These are phyloP conservation scores for Bruguiera sexangula DNA, from an alignment of 345 rosid species.

Conservation along the genomic window DNA sequence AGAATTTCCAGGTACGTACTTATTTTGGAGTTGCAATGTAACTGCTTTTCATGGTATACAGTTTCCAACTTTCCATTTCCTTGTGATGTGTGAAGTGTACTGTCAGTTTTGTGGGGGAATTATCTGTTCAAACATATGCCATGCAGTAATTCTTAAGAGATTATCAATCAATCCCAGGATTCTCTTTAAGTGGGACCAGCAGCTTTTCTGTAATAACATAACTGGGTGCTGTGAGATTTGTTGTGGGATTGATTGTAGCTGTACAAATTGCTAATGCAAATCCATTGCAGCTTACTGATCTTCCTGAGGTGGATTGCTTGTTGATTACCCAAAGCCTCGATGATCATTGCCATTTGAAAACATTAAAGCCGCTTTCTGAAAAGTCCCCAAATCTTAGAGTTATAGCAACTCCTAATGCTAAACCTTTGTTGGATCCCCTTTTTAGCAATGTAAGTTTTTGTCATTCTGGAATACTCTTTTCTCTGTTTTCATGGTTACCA, in stretches of 20 bases:
- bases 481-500: background rate
- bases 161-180: background rate
- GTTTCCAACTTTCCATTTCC: background rate
- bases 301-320: constrained; percentile 72
- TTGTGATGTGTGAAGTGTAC: background rate
- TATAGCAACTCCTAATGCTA: constrained; percentile 86
- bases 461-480: background rate
- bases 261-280: constrained; percentile 10
- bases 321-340: constrained; percentile 93
- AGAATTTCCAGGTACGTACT: constrained; percentile 55
- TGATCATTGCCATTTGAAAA: constrained; percentile 89
- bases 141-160: background rate
- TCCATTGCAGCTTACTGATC: constrained; percentile 72
- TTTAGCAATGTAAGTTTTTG: constrained; percentile 54
- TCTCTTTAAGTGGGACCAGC: background rate
- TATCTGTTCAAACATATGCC: background rate
- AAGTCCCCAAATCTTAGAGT: constrained; percentile 56
- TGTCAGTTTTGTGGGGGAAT: background rate
- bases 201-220: background rate
- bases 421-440: constrained; percentile 78
- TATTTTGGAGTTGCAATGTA: background rate
- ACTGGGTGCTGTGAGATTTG: background rate
- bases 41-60: background rate
- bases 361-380: constrained; percentile 64
- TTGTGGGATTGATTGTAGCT: constrained; percentile 7